These are phyloP conservation scores for Isabelozyma pseudorhagii DNA, from an alignment of 805 yeast genomes.

Conservation along the genomic window DNA sequence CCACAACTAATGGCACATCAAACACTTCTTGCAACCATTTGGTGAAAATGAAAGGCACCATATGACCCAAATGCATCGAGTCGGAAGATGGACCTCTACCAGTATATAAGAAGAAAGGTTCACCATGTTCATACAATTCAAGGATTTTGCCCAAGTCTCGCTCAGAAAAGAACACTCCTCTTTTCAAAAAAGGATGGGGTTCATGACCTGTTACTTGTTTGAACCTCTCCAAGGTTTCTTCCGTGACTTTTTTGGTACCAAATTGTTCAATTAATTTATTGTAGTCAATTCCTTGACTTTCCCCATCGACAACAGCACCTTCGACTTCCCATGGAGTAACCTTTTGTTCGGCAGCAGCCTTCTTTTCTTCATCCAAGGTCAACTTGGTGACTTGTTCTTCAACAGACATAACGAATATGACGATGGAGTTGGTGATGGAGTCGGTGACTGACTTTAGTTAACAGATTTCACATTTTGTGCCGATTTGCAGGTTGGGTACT, in stretches of 20 bases:
- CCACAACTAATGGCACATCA: slow-evolving; percentile 92
- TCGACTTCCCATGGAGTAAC: slow-evolving; percentile 98
- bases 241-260: slow-evolving; percentile 73
- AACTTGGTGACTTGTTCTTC: slow-evolving; percentile 13
- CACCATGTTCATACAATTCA: slow-evolving; percentile 89
- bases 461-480: not conserved
- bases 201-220: slow-evolving; percentile 78
- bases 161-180: slow-evolving; percentile 91
- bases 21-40: slow-evolving; percentile 98
- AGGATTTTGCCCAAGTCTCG: slow-evolving; percentile 77
- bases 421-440: not conserved
- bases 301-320: slow-evolving; percentile 96
- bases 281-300: slow-evolving; percentile 87
- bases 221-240: slow-evolving; percentile 74
- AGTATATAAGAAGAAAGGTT: slow-evolving; percentile 92
- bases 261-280: slow-evolving; percentile 82
- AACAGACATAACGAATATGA: slow-evolving; percentile 1
- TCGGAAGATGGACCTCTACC: slow-evolving; percentile 97
- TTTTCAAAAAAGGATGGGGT: slow-evolving; percentile 86
- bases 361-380: slow-evolving; percentile 2
- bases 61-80: slow-evolving; percentile 94
- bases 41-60: slow-evolving; percentile 93
- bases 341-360: slow-evolving; percentile 27
- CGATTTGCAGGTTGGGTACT: not conserved
- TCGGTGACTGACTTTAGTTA: not conserved